Percentiles rank a stretch among this genome's conserved stretches.
phyloP scores from a whole-genome alignment of 768 basidiomycete species.

The Galerina marginata region DNA sequence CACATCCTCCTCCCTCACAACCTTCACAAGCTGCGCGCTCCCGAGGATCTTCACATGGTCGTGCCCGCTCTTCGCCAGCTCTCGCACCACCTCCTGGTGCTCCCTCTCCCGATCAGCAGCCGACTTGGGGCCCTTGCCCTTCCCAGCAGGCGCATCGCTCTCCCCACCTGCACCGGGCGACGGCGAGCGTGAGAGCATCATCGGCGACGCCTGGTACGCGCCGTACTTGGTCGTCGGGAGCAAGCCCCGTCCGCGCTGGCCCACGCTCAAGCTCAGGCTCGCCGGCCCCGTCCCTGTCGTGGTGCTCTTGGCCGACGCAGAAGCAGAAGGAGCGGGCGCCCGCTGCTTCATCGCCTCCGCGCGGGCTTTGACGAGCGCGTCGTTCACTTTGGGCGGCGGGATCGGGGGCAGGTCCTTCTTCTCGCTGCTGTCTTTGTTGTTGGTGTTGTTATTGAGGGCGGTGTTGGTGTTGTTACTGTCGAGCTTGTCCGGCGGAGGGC shows the following conservation, averaged over 20 bases:
- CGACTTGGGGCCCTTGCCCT: constrained; percentile 23
- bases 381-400: neutral
- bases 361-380: constrained; percentile 11
- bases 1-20: constrained; percentile 72
- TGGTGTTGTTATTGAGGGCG: neutral
- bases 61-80: constrained; percentile 63
- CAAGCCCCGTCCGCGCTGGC: neutral
- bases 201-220: constrained; percentile 18
- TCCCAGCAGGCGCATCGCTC: neutral
- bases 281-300: neutral
- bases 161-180: constrained; percentile 28
- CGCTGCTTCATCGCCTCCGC: neutral
- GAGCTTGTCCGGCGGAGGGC: no score
- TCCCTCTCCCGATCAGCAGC: constrained; percentile 43
- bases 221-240: constrained; percentile 14
- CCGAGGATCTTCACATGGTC: constrained; percentile 71
- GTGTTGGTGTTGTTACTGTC: neutral
- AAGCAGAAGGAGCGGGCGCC: neutral
- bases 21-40: constrained; percentile 49
- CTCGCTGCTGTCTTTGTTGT: neutral
- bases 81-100: constrained; percentile 47
- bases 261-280: neutral
- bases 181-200: constrained; percentile 34
- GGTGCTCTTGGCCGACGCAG: neutral
- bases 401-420: neutral